Evolutionary conservation across 495 filamentous ascomycete genomes (phyloP).

Genomic region (Talaromyces liani): DNA sequence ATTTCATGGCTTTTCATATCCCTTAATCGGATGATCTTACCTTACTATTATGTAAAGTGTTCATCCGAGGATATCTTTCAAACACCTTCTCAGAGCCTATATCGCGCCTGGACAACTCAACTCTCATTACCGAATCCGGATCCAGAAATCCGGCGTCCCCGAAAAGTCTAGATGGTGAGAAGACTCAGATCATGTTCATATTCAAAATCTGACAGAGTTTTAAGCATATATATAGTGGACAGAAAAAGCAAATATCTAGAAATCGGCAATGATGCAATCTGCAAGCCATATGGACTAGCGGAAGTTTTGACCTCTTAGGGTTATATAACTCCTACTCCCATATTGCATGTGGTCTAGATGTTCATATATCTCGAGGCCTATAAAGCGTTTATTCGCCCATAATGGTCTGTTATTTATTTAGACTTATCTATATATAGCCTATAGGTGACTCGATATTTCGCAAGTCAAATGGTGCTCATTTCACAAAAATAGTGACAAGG

Average conservation of each 20-base stretch:
- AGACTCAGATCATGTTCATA: too few relatives aligned
- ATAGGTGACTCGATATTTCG: too few relatives aligned
- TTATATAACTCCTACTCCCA: neutral
- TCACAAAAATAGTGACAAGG: too few relatives aligned
- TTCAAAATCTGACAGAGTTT: neutral
- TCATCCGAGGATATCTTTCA: neutral
- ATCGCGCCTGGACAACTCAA: neutral
- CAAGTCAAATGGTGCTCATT: too few relatives aligned
- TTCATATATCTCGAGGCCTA: neutral
- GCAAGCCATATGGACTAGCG: neutral
- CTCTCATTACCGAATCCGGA: neutral
- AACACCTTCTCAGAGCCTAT: neutral
- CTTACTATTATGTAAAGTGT: neutral
- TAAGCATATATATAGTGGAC: neutral
- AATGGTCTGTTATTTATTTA: neutral
- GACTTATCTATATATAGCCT: too few relatives aligned
- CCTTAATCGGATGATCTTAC: neutral
- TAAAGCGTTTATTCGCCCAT: neutral
- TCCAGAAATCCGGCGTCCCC: neutral
- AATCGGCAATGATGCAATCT: neutral
- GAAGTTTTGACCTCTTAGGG: neutral
- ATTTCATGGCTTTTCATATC: too few relatives aligned
- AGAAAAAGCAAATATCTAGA: neutral
- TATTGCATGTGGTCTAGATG: neutral
- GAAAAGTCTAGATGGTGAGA: neutral